Evolutionary conservation across 2,329 filamentous ascomycete genomes (phyloP).

Genomic region (Clarireedia hainanense): DNA sequence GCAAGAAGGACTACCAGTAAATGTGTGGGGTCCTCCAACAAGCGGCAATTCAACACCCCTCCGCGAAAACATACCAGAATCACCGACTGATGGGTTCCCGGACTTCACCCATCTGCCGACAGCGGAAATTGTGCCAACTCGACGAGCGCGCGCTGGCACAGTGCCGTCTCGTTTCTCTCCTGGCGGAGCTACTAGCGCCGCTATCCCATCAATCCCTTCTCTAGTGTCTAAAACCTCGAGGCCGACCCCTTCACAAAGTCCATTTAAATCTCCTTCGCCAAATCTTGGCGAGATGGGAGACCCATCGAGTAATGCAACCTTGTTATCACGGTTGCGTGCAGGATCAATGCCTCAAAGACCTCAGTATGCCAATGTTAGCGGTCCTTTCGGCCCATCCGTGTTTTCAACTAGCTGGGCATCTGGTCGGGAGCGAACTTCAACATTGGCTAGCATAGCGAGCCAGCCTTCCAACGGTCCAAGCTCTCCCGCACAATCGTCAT

Average conservation of each 20-base stretch:
- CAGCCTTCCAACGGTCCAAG: slow-evolving; percentile 84
- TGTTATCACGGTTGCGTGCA: slow-evolving; percentile 79
- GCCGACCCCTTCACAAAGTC: slow-evolving; percentile 78
- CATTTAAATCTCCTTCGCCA: slow-evolving; percentile 65
- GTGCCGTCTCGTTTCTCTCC: slow-evolving; percentile 92
- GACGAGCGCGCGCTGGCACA: slow-evolving; percentile 84
- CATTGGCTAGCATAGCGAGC: slow-evolving; percentile 73
- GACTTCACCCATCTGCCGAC: slow-evolving; percentile 71
- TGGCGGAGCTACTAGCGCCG: slow-evolving; percentile 53
- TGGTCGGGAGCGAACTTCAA: slow-evolving; percentile 75
- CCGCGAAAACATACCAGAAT: slow-evolving; percentile 95
- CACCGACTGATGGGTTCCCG: slow-evolving; percentile 90
- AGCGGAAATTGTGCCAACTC: slow-evolving; percentile 54
- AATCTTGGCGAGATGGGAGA: slow-evolving; percentile 40
- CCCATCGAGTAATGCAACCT: slow-evolving; percentile 55
- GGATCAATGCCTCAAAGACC: slow-evolving; percentile 90
- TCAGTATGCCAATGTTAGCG: slow-evolving; percentile 50
- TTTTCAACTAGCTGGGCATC: slow-evolving; percentile 79
- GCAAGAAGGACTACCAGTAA: slow-evolving; percentile 74
- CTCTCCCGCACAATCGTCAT: slow-evolving; percentile 79
- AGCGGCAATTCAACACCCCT: slow-evolving; percentile 94
- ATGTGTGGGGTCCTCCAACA: slow-evolving; percentile 89
- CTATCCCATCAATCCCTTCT: slow-evolving; percentile 36
- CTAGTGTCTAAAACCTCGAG: slow-evolving; percentile 71
- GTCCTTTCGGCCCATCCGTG: slow-evolving; percentile 80